A percentile compares a stretch with the other conserved stretches of the same genome.
phyloP scores from a whole-genome alignment of 1,284 basidiomycete genomes.

The Violaceomyces palustris region DNA sequence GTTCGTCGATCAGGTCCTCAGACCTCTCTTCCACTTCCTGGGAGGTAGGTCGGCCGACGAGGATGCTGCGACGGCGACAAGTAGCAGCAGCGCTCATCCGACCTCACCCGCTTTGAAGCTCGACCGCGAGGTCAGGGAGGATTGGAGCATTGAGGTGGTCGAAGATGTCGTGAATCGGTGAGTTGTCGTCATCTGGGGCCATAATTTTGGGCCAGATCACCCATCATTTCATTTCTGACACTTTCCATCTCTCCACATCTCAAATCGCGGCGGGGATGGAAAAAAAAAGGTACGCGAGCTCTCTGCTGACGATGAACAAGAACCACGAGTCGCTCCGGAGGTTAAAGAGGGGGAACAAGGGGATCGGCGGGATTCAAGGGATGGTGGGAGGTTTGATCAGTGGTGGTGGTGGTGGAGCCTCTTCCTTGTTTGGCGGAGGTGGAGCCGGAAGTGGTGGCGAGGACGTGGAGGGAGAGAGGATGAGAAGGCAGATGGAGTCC shows the following conservation, averaged over 20 bases:
- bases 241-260: neutral
- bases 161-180: slow-evolving; percentile 11
- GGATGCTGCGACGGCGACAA: too few relatives aligned
- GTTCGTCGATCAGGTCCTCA: too few relatives aligned
- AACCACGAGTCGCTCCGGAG: slow-evolving; percentile 44
- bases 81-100: too few relatives aligned
- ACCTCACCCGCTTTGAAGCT: slow-evolving; percentile 9
- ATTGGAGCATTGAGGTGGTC: slow-evolving; percentile 10
- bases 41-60: too few relatives aligned
- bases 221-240: slow-evolving; percentile 1
- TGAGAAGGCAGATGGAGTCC: too few relatives aligned
- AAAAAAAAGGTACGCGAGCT: slow-evolving; percentile 15
- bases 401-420: too few relatives aligned
- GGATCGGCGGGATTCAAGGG: too few relatives aligned
- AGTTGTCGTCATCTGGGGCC: neutral
- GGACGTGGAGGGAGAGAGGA: too few relatives aligned
- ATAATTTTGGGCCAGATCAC: slow-evolving; percentile 4
- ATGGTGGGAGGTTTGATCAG: too few relatives aligned
- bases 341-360: slow-evolving; percentile 39
- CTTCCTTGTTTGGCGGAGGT: too few relatives aligned
- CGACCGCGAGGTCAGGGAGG: slow-evolving; percentile 3
- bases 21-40: too few relatives aligned
- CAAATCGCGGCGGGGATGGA: slow-evolving; percentile 6
- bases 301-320: slow-evolving; percentile 40
- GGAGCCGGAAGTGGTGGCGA: too few relatives aligned